Percentiles rank a stretch among this genome's conserved stretches.
Evolutionary conservation across 495 filamentous ascomycete genomes (phyloP).

Genomic region (Ascodesmis nigricans): DNA sequence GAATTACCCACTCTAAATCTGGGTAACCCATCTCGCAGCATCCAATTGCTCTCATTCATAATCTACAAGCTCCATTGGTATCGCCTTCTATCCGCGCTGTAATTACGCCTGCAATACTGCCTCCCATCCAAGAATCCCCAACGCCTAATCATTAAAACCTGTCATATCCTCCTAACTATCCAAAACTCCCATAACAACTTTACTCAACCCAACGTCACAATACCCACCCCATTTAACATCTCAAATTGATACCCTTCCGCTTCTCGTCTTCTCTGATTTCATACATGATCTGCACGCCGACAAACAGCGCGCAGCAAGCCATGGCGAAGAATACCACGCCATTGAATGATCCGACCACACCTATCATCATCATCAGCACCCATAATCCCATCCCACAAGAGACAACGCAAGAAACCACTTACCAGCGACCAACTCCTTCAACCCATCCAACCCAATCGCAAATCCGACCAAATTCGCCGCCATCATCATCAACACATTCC

Average conservation of each 20-base stretch:
- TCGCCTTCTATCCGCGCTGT: too few relatives aligned
- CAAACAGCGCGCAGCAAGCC: constrained; percentile 52
- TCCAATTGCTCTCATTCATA: too few relatives aligned
- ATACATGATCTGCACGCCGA: constrained; percentile 88
- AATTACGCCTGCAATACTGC: too few relatives aligned
- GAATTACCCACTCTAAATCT: too few relatives aligned
- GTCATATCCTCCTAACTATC: too few relatives aligned
- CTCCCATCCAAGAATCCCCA: neutral
- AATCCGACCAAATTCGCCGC: constrained; percentile 86
- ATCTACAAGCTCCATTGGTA: too few relatives aligned
- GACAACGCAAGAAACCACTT: constrained; percentile 8
- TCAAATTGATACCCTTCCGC: constrained; percentile 61
- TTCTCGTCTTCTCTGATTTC: constrained; percentile 71
- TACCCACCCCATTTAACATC: constrained; percentile 55
- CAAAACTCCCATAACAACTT: too few relatives aligned
- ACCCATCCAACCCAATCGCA: constrained; percentile 69
- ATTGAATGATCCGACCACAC: constrained; percentile 18
- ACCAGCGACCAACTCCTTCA: constrained; percentile 53
- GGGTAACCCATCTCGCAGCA: too few relatives aligned
- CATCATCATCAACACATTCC: constrained; percentile 88
- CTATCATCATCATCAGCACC: neutral
- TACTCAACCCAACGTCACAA: too few relatives aligned
- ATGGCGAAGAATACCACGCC: constrained; percentile 49
- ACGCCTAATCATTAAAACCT: neutral
- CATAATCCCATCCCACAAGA: neutral